A percentile compares a stretch with the other conserved stretches of the same genome.
These are phyloP conservation scores for Eruca vesicaria DNA, from an alignment of 441 rosid genomes.

Conservation along the genomic window DNA sequence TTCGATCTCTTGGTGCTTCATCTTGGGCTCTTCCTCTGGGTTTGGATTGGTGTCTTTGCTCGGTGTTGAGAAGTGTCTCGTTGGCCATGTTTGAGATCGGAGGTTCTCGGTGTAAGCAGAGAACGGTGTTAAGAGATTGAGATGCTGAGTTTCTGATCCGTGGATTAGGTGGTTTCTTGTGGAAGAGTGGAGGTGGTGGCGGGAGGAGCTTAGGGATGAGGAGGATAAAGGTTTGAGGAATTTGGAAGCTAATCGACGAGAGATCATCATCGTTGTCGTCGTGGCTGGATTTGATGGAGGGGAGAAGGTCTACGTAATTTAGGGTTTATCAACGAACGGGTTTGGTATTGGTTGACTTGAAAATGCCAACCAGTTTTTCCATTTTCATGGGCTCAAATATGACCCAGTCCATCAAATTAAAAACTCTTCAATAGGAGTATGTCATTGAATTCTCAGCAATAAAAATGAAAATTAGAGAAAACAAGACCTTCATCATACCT, in stretches of 20 bases:
- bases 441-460: not conserved
- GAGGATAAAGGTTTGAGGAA: constrained; percentile 22
- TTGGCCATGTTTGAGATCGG: constrained; percentile 25
- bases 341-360: not conserved
- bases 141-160: constrained; percentile 7
- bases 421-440: not conserved
- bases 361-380: not conserved
- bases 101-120: constrained; percentile 16
- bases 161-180: constrained; percentile 23
- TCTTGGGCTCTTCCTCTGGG: constrained; percentile 43
- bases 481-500: not conserved
- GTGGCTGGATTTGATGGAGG: not conserved
- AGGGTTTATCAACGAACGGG: constrained; percentile 3
- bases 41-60: constrained; percentile 32
- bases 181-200: constrained; percentile 4
- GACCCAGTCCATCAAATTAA: not conserved
- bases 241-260: constrained; percentile 37
- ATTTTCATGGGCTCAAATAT: not conserved
- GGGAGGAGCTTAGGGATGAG: not conserved
- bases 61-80: constrained; percentile 49
- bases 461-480: not conserved
- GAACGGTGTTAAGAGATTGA: constrained; percentile 24
- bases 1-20: constrained; percentile 92
- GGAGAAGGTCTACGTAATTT: not conserved
- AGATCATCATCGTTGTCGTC: constrained; percentile 27